Conservation (phyloP, 129 eudicot species). For the Flaveria bidentis region DNA sequence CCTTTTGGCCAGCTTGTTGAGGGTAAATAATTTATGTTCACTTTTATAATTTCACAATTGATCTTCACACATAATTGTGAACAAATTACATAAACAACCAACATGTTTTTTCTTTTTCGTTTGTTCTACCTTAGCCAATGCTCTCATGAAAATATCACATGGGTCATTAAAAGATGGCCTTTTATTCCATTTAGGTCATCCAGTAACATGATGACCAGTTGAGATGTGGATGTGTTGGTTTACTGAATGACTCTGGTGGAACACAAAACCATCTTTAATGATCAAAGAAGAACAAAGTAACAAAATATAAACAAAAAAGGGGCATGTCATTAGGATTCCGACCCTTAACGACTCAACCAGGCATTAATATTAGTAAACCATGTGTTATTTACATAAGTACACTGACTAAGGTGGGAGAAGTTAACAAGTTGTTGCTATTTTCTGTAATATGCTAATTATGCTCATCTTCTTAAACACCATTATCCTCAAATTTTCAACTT, state of each 20-base stretch:
- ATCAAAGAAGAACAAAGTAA: neutral
- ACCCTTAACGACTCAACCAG: neutral
- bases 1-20: slow-evolving; percentile 78
- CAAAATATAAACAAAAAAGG: neutral
- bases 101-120: neutral
- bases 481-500: neutral
- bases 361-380: neutral
- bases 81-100: neutral
- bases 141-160: neutral
- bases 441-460: neutral
- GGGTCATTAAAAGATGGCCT: neutral
- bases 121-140: neutral
- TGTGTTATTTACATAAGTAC: neutral
- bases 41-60: neutral
- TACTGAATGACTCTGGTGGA: neutral
- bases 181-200: neutral
- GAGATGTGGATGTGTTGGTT: neutral
- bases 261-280: neutral
- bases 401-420: neutral
- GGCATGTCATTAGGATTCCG: neutral
- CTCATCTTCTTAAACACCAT: neutral
- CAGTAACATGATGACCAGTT: neutral
- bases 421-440: neutral
- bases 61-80: neutral
- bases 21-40: slow-evolving; percentile 42